Conservation (phyloP, 257 asterid species). For the Apocynum venetum region DNA sequence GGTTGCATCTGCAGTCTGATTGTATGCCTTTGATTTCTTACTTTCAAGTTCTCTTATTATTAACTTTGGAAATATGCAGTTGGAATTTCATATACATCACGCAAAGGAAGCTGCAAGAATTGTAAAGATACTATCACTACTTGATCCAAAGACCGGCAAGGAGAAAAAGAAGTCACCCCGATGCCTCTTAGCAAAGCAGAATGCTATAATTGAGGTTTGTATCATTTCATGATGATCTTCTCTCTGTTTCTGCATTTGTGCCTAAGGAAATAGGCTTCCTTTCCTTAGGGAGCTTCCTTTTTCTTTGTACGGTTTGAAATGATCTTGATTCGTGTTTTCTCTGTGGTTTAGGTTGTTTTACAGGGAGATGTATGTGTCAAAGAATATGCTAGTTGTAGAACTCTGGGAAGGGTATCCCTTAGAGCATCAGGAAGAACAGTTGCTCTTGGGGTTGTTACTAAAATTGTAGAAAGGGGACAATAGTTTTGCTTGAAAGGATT, state of each 20-base stretch:
- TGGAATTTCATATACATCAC: constrained; percentile 86
- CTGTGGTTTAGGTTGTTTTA: constrained; percentile 23
- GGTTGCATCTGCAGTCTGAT: constrained; percentile 36
- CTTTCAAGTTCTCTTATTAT: not conserved
- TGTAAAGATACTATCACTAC: constrained; percentile 58
- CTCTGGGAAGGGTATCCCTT: constrained; percentile 81
- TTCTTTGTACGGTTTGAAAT: not conserved
- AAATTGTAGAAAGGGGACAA: constrained; percentile 31
- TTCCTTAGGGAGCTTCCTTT: not conserved
- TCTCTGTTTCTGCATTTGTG: not conserved
- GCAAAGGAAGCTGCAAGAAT: constrained; percentile 80
- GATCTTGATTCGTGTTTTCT: not conserved
- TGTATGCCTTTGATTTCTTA: not conserved
- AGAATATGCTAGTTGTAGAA: constrained; percentile 58
- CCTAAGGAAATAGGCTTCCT: not conserved
- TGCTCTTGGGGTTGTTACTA: constrained; percentile 82
- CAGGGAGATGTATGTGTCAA: constrained; percentile 71
- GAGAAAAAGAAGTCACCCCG: constrained; percentile 77
- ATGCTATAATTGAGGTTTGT: constrained; percentile 82
- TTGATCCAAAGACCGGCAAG: constrained; percentile 86
- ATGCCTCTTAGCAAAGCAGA: constrained; percentile 76
- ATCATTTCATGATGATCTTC: not conserved
- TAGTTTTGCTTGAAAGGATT: not conserved
- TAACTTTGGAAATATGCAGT: constrained; percentile 33
- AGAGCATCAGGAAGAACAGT: constrained; percentile 80